These are phyloP conservation scores for Clarireedia paspali DNA, from an alignment of 2,329 filamentous ascomycete species.

Conservation along the genomic window DNA sequence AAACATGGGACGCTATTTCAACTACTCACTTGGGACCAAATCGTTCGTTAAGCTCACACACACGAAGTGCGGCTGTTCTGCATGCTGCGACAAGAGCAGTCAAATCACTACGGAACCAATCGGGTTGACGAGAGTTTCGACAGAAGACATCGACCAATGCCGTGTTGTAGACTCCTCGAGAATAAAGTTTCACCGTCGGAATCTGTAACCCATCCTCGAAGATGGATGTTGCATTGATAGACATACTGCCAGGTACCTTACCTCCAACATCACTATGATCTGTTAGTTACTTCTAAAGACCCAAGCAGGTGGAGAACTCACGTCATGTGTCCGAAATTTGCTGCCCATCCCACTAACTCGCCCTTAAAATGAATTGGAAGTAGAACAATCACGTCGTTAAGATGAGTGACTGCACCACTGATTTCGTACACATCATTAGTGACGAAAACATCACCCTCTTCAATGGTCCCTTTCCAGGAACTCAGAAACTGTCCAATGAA, in stretches of 20 bases:
- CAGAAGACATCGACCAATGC: slow-evolving; percentile 1
- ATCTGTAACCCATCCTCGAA: slow-evolving; percentile 4
- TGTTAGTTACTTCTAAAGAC: not conserved
- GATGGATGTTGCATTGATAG: not conserved
- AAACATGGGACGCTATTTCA: not conserved
- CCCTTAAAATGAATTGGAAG: not conserved
- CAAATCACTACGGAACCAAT: slow-evolving; percentile 4
- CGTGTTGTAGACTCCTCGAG: not conserved
- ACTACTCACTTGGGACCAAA: slow-evolving; percentile 1
- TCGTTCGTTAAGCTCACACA: slow-evolving; percentile 1
- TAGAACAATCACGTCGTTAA: slow-evolving; percentile 3
- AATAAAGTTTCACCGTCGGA: slow-evolving; percentile 1
- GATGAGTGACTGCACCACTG: slow-evolving; percentile 2
- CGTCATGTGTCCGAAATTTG: slow-evolving; percentile 5
- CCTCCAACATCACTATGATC: not conserved
- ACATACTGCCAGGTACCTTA: slow-evolving; percentile 1
- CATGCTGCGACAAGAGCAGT: slow-evolving; percentile 4
- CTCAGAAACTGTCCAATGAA: not conserved
- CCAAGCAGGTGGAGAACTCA: not conserved
- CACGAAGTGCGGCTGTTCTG: not conserved
- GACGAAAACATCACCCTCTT: slow-evolving; percentile 3
- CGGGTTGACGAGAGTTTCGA: slow-evolving; percentile 1
- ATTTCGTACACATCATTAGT: slow-evolving; percentile 4
- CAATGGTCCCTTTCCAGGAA: slow-evolving; percentile 1
- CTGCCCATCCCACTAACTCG: slow-evolving; percentile 1